These are phyloP conservation scores for Pholiota conissans DNA, from an alignment of 768 basidiomycete genomes.

Conservation along the genomic window DNA sequence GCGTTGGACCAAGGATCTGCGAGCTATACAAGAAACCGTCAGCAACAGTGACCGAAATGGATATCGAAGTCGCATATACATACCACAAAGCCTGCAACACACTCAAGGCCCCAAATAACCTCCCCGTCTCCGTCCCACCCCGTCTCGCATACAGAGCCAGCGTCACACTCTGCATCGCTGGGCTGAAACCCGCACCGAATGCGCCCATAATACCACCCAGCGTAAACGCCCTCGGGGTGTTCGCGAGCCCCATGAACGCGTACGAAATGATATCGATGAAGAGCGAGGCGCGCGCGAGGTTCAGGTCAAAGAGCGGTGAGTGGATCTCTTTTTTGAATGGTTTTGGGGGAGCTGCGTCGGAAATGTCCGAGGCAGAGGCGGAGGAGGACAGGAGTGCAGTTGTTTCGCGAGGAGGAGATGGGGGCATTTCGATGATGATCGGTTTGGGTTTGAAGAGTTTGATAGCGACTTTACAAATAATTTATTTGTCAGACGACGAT, in stretches of 20 bases:
- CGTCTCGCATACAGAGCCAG: constrained; percentile 60
- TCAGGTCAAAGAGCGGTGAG: constrained; percentile 65
- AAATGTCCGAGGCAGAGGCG: constrained; percentile 16
- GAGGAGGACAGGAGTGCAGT: constrained; percentile 36
- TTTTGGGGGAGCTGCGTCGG: background rate
- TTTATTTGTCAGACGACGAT: background rate
- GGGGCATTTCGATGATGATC: constrained; percentile 22
- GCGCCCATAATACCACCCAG: constrained; percentile 47
- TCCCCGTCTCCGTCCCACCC: constrained; percentile 64
- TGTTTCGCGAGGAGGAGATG: constrained; percentile 22
- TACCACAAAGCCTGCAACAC: constrained; percentile 72
- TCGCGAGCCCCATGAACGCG: constrained; percentile 46
- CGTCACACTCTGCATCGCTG: constrained; percentile 71
- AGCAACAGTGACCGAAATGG: background rate
- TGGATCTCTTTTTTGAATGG: constrained; percentile 32
- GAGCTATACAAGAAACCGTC: constrained; percentile 37
- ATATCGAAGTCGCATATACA: too few species aligned
- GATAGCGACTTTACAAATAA: constrained; percentile 44
- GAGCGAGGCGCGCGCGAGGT: constrained; percentile 61
- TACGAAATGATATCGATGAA: constrained; percentile 55
- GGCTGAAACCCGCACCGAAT: constrained; percentile 63
- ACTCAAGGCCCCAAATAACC: constrained; percentile 78
- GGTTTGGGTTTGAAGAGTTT: constrained; percentile 50
- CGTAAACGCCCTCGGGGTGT: constrained; percentile 51
- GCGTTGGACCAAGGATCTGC: constrained; percentile 67